Evolutionary conservation across 2,329 filamentous ascomycete genomes (phyloP), one percentile per base, ranked within the genome.

Genomic region (Xylaria hypoxylon): DNA sequence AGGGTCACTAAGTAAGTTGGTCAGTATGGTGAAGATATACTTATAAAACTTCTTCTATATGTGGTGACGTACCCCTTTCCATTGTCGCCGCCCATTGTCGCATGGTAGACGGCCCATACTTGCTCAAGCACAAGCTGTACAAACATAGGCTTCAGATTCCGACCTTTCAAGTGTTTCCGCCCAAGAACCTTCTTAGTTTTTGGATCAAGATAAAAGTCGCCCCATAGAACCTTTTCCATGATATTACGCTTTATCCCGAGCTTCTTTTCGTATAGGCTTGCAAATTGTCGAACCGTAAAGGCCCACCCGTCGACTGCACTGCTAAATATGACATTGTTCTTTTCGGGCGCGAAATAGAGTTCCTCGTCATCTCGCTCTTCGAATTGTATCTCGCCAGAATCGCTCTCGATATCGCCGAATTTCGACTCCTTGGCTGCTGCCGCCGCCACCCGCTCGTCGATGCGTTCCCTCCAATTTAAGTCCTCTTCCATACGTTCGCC

Each of bases 261-360:
- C 79, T 99, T 99, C 83, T 94, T 97, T 80, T 98, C 95, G 76
- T 98, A 99, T 31, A 98, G 83, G 42, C 88, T 88, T 19, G 96
- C 94, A 77, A 99, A 99, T 75, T 99, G 96, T 57, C 94, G 89
- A 56, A 97, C 90, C 0, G 96, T 99, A 75, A 99, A 99, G 2
- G 96, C 96, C 96, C 96, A 99, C n/a, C 96, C 96, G 77, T 99
- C 96, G 63, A 97, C 91, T 66, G 96, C 96, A 77, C 95, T 98
- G 82, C 93, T 94, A 79, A 99, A 99, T 70, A 99, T 98, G 78
- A 99, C 96, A 76, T 99, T 99, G 79, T 97, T 97, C 80, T 95
- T 97, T 77, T 99, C 96, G 0, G 96, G 96, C 0, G 96, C 93
- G 80, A 99, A 99, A 79, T 99, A 99, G 28, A 99, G 90, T 78